Evolutionary conservation across 1,284 basidiomycete genomes (phyloP).

Genomic region (Ustilago tritici): DNA sequence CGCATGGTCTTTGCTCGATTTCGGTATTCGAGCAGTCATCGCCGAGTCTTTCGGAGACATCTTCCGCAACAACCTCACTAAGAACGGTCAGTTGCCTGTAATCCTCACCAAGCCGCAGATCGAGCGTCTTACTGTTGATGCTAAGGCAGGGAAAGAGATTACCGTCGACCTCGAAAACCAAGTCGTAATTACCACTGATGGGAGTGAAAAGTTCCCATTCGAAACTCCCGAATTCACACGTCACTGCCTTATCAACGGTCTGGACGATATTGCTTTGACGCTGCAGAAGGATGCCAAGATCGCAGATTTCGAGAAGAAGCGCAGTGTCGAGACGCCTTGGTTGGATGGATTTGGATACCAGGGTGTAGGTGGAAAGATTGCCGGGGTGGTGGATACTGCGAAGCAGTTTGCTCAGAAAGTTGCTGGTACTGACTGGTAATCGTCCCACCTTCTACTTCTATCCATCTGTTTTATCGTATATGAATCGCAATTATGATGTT

Average conservation of each 20-base stretch:
- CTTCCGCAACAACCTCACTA: slow-evolving; percentile 65
- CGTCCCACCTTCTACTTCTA: not conserved
- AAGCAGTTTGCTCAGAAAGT: slow-evolving; percentile 45
- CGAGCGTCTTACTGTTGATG: slow-evolving; percentile 54
- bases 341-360: slow-evolving; percentile 61
- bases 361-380: slow-evolving; percentile 27
- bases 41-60: slow-evolving; percentile 66
- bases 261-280: slow-evolving; percentile 67
- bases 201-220: slow-evolving; percentile 54
- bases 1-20: slow-evolving; percentile 67
- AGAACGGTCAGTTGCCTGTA: slow-evolving; percentile 66
- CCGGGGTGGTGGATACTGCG: slow-evolving; percentile 40
- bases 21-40: slow-evolving; percentile 66
- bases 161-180: slow-evolving; percentile 62
- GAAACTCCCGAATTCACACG: slow-evolving; percentile 59
- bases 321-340: slow-evolving; percentile 63
- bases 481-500: too few relatives aligned
- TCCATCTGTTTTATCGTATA: too few relatives aligned
- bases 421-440: slow-evolving; percentile 60
- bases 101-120: slow-evolving; percentile 56
- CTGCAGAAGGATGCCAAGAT: slow-evolving; percentile 61
- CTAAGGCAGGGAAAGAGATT: slow-evolving; percentile 61
- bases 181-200: slow-evolving; percentile 59
- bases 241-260: slow-evolving; percentile 65
- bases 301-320: slow-evolving; percentile 49